Conservation (phyloP, 306 rosid genomes). For the Glycine tomentella region DNA sequence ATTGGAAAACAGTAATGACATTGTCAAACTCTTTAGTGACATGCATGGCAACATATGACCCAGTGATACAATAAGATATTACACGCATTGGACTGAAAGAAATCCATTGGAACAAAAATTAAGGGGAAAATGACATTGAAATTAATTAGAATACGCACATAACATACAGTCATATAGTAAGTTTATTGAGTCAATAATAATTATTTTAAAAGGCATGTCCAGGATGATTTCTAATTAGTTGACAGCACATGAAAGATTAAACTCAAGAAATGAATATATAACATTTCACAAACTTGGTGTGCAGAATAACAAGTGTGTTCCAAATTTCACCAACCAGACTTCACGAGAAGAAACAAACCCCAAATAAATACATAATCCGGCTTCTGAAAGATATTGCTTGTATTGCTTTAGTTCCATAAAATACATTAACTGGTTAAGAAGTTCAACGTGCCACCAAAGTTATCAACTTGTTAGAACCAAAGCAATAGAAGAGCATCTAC, state of each 20-base stretch:
- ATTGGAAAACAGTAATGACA: too few relatives aligned
- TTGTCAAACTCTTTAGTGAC: not conserved
- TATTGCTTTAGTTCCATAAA: too few relatives aligned
- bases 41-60: not conserved
- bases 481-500: not conserved
- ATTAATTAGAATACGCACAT: not conserved
- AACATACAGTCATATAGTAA: too few relatives aligned
- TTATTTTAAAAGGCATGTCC: not conserved
- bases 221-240: not conserved
- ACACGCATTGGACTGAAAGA: not conserved
- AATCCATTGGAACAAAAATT: not conserved
- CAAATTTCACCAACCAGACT: slow-evolving; percentile 18
- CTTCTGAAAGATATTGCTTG: not conserved
- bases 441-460: too few relatives aligned
- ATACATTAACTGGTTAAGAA: too few relatives aligned
- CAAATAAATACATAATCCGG: not conserved
- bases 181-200: too few relatives aligned
- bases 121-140: not conserved
- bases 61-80: not conserved
- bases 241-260: not conserved
- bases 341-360: not conserved
- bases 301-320: not conserved
- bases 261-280: not conserved
- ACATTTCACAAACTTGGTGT: not conserved
- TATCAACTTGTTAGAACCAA: not conserved